Evolutionary conservation across 2,329 filamentous ascomycete genomes (phyloP), one percentile per base, ranked within the genome.

Genomic region (Apiospora saccharicola): DNA sequence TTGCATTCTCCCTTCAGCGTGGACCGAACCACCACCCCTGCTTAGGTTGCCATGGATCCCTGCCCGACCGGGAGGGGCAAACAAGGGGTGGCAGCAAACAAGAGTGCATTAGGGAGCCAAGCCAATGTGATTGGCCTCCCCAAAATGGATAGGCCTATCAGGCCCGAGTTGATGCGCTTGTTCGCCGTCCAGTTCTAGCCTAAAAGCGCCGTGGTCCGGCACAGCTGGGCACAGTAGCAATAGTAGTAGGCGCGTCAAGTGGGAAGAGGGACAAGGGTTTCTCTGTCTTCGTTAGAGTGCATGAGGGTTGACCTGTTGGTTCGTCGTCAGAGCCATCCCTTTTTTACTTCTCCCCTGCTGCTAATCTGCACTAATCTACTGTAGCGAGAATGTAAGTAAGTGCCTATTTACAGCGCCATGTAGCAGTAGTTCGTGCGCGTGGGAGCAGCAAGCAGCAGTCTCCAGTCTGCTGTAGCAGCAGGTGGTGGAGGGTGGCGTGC

Each of bases 1-100:
- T 64, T 64, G 57, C 57, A 64, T 64, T 64, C 57, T 41, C 57
- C 57, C 57, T 64, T 22, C 57, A 64, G 57, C 57, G 57, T 64
- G 30, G 57, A 64, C 57, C 30, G 30, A 64, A 64, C 57, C 57
- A 64, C 19, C 30, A 7, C 16, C 16, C 24, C 24, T 4, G 12
- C 51, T 13, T 24, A 44, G 43, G 16, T 6, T 53, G 24, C 12
- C 51, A 24, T 41, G 4, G 24, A 34, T 30, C 57, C 57, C 34
- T 64, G 57, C 57, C 34, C 30, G 34, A 10, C 34, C 34, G 22
- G 34, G 16, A 4, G 57, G 30, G 57, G 30, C 57, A n/a, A 13
- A 41, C 57, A 64, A 64, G 57, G 22, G 57, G 30, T 34, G 53
- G 53, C 53, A 61, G 53, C 53, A 61, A 61, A 61, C 53, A 41